These are phyloP conservation scores for Nicotiana attenuata DNA, from an alignment of 257 asterid species.

Conservation along the genomic window DNA sequence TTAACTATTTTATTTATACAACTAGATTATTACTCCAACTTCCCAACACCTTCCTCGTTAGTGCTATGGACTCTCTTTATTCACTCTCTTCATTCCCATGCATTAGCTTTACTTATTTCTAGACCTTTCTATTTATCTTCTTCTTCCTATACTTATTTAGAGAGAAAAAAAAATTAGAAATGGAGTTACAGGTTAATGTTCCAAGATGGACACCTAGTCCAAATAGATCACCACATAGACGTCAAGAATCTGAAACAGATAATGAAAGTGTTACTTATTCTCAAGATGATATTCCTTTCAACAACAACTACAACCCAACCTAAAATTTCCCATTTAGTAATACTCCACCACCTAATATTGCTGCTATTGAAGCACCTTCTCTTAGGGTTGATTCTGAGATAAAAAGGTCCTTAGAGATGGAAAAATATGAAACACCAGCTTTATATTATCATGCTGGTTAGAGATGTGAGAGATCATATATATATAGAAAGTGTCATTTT, in stretches of 20 bases:
- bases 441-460: too few relatives aligned
- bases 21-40: background rate
- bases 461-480: too few relatives aligned
- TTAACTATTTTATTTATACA: background rate
- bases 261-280: slow-evolving; percentile 8
- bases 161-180: background rate
- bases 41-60: background rate
- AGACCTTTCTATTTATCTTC: background rate
- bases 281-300: background rate
- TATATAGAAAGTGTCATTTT: too few relatives aligned
- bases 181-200: background rate
- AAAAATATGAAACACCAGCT: background rate
- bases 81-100: background rate
- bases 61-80: background rate
- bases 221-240: background rate
- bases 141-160: background rate
- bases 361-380: slow-evolving; percentile 15
- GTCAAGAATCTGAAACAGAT: background rate
- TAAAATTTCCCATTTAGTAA: slow-evolving; percentile 26
- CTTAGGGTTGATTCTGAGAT: slow-evolving; percentile 14
- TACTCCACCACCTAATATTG: slow-evolving; percentile 3
- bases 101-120: background rate
- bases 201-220: slow-evolving; percentile 31
- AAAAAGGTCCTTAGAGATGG: slow-evolving; percentile 11
- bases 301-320: background rate